These are phyloP conservation scores for Entomophthora muscae DNA, from an alignment of 371 early-diverging fungal species.

Conservation along the genomic window DNA sequence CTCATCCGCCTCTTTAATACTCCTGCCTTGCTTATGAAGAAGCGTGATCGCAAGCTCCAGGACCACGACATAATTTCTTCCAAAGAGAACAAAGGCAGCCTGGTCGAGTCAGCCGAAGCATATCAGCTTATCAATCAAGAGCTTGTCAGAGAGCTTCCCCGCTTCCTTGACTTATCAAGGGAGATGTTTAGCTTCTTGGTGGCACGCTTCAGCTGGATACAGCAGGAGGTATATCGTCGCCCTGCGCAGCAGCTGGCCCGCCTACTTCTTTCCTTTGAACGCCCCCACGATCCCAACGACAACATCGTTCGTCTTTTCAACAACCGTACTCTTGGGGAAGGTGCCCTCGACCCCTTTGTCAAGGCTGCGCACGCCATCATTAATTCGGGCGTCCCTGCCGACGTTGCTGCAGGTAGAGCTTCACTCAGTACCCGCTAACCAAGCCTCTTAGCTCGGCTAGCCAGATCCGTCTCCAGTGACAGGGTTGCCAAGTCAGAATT, in stretches of 20 bases:
- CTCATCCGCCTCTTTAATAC: background rate
- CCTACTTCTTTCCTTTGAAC: background rate
- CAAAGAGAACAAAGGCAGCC: background rate
- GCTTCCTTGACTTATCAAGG: background rate
- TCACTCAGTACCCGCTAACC: background rate
- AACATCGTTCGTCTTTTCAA: background rate
- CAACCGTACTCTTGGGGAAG: background rate
- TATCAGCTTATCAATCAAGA: slow-evolving; percentile 2
- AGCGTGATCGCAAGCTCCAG: slow-evolving; percentile 1
- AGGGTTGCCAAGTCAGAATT: background rate
- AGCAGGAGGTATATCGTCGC: background rate
- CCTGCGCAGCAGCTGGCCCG: background rate
- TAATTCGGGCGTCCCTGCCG: background rate
- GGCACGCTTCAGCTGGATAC: background rate
- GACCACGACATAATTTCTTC: background rate
- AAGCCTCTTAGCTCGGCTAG: background rate
- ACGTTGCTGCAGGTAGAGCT: background rate
- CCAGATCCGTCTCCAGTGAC: background rate
- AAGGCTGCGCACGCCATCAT: background rate
- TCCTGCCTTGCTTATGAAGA: slow-evolving; percentile 4
- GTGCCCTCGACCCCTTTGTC: background rate
- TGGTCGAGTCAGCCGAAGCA: background rate
- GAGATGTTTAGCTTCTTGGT: background rate
- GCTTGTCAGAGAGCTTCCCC: background rate
- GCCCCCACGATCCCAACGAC: background rate